Evolutionary conservation across 768 basidiomycete species (phyloP).

Genomic region (Neoboletus magnificus): DNA sequence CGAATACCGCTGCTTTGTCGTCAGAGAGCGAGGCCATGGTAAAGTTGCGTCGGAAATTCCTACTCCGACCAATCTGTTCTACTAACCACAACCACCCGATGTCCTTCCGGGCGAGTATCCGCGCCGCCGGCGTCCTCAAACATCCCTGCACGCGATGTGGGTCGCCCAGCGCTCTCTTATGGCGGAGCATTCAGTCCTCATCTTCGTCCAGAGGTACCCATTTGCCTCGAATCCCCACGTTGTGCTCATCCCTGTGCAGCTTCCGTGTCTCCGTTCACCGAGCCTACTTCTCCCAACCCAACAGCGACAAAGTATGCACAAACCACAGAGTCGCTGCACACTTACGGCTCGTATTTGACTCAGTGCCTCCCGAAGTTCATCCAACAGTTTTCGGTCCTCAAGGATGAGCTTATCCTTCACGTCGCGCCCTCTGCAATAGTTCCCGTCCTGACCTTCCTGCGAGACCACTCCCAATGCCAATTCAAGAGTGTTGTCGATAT

Average conservation of each 20-base stretch:
- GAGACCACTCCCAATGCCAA: conserved; percentile 93
- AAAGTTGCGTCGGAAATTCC: conserved; percentile 18
- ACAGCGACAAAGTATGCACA: conserved; percentile 67
- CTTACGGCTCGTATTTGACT: conserved; percentile 88
- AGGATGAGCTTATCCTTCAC: conserved; percentile 93
- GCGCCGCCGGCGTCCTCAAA: conserved; percentile 44
- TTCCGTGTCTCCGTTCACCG: conserved; percentile 77
- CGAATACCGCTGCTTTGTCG: conserved; percentile 46
- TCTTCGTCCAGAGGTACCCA: conserved; percentile 45
- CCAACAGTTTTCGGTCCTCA: conserved; percentile 96
- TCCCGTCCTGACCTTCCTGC: conserved; percentile 86
- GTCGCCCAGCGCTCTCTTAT: conserved; percentile 22
- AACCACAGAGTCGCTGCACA: conserved; percentile 77
- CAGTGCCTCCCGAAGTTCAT: conserved; percentile 96
- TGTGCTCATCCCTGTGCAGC: conserved; percentile 37
- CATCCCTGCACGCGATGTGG: conserved; percentile 36
- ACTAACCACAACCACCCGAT: conserved; percentile 24
- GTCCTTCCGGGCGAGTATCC: conserved; percentile 45
- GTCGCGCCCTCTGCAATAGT: conserved; percentile 76
- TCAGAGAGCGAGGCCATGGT: conserved; percentile 25
- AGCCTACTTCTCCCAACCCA: conserved; percentile 87
- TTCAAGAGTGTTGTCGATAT: conserved; percentile 93
- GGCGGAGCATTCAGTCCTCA: conserved; percentile 48
- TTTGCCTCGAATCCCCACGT: neutral
- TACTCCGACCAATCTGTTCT: conserved; percentile 23